Evolutionary conservation across 441 rosid genomes (phyloP), one percentile per base, ranked within the genome.

Genomic region (Erodium trifolium): DNA sequence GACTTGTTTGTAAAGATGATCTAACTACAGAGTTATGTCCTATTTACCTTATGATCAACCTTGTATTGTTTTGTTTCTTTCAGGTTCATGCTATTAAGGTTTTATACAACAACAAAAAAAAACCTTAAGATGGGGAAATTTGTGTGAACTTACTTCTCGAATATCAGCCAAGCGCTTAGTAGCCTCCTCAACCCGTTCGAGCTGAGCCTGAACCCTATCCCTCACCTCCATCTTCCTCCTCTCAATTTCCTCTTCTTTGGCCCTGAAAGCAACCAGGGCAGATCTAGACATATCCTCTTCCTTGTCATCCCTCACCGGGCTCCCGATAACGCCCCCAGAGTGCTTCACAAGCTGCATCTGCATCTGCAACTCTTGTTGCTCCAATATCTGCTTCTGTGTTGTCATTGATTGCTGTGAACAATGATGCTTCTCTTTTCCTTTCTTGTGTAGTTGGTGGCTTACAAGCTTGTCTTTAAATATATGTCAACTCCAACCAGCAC

Each of bases 181-280:
- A 5, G 87, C 86, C 69, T 82, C 88, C 63, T 83, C 86, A 0
- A 82, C 87, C 0, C 82, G 84, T 51, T 84, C 90, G 37, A 88
- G 79, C 68, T 83, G 84, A 66, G 79, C 72, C 60, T 79, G 76
- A 4, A 88, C 88, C 70, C 71, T 86, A 17, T 79, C 82, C 41
- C 77, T 83, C 4, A 88, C 82, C 81, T 86, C 86, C 77, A 76
- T 77, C 77, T 83, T 86, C 82, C 79, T 88, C 76, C 66, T 86
- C 76, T 84, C 93, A 27, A 88, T 88, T 88, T 84, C 88, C 67
- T 88, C 88, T 78, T 88, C 93, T 23, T 83, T 88, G 16, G 79
- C 83, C 68, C 78, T 72, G 76, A 86, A 86, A 76, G 79, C 63
- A 14, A 84, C 87, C 51, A 86, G 72, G 57, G 88, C 86, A 4